Percentiles rank a stretch among this genome's conserved stretches.
phyloP scores from a whole-genome alignment of 345 rosid species.

The Limnanthes douglasii region DNA sequence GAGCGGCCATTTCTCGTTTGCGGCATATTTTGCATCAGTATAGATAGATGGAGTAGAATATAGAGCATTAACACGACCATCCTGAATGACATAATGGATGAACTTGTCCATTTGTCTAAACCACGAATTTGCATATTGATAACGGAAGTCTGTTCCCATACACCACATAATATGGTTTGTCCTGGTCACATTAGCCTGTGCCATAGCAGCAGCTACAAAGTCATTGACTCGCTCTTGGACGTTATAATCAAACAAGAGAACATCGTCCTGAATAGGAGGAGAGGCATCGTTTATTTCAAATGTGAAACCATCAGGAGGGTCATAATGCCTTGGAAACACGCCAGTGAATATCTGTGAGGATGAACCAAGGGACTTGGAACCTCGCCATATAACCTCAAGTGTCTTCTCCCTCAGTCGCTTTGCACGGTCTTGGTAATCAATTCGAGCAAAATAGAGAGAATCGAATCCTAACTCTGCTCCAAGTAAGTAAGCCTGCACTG shows the following conservation, averaged over 20 bases:
- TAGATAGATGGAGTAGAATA: constrained; percentile 87
- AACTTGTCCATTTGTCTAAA: constrained; percentile 95
- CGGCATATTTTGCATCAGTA: constrained; percentile 72
- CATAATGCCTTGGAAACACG: constrained; percentile 76
- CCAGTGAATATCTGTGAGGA: constrained; percentile 97
- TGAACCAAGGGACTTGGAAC: constrained; percentile 81
- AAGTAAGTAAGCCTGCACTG: constrained; percentile 86
- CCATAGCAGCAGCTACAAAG: constrained; percentile 76
- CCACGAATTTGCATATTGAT: constrained; percentile 93
- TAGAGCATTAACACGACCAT: constrained; percentile 86
- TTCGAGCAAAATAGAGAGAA: constrained; percentile 86
- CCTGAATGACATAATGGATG: constrained; percentile 87
- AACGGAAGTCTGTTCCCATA: constrained; percentile 95
- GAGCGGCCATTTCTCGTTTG: constrained; percentile 74
- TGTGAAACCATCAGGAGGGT: constrained; percentile 82
- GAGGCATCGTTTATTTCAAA: constrained; percentile 86
- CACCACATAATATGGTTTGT: constrained; percentile 90
- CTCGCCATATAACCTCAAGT: constrained; percentile 89
- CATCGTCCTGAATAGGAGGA: constrained; percentile 84
- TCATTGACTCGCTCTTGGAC: constrained; percentile 84
- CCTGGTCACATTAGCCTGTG: constrained; percentile 85
- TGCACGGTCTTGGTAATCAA: constrained; percentile 92
- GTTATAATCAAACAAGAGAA: constrained; percentile 65
- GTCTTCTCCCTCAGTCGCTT: constrained; percentile 61
- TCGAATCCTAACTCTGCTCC: constrained; percentile 96